A percentile compares a stretch with the other conserved stretches of the same genome.
Evolutionary conservation across 805 yeast species (phyloP).

Genomic region (Wickerhamiella parazyma): DNA sequence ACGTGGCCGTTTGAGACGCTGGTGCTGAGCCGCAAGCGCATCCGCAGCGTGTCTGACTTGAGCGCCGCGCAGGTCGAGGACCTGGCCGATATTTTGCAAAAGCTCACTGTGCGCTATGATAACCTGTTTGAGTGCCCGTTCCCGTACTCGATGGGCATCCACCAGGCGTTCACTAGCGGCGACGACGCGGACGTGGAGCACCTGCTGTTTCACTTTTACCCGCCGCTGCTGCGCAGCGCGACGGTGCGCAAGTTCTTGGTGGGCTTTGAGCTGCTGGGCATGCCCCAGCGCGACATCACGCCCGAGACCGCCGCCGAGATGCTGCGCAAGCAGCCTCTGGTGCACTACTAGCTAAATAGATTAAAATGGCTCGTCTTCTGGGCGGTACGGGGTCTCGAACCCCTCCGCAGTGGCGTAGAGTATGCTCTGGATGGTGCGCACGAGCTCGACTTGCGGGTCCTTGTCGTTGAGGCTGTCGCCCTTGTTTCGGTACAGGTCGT

Average conservation of each 20-base stretch:
- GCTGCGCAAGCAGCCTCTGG: slow-evolving; percentile 25
- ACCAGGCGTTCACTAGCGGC: slow-evolving; percentile 51
- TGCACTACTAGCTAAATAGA: slow-evolving; percentile 9
- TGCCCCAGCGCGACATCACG: slow-evolving; percentile 56
- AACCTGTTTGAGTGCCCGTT: slow-evolving; percentile 54
- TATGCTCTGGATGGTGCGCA: slow-evolving; percentile 57
- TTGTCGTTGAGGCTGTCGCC: slow-evolving; percentile 23
- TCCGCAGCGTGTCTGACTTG: slow-evolving; percentile 32
- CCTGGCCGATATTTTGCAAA: slow-evolving; percentile 40
- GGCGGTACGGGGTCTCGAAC: slow-evolving; percentile 40
- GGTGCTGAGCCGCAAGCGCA: slow-evolving; percentile 42
- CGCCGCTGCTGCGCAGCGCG: slow-evolving; percentile 62
- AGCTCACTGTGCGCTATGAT: slow-evolving; percentile 51
- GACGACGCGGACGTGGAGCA: slow-evolving; percentile 30
- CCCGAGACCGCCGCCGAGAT: slow-evolving; percentile 53
- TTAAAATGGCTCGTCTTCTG: slow-evolving; percentile 19
- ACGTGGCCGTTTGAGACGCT: slow-evolving; percentile 70
- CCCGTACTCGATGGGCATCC: slow-evolving; percentile 74
- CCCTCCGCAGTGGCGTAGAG: slow-evolving; percentile 77
- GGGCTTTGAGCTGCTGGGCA: slow-evolving; percentile 47
- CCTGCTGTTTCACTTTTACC: slow-evolving; percentile 68
- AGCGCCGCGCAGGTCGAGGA: slow-evolving; percentile 35
- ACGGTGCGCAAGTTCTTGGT: slow-evolving; percentile 64
- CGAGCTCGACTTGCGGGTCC: slow-evolving; percentile 25
- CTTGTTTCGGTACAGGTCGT: slow-evolving; percentile 33